A percentile compares a stretch with the other conserved stretches of the same genome.
Conservation (phyloP, 352 stramenopile genomes). For the Phytophthora capsici region DNA sequence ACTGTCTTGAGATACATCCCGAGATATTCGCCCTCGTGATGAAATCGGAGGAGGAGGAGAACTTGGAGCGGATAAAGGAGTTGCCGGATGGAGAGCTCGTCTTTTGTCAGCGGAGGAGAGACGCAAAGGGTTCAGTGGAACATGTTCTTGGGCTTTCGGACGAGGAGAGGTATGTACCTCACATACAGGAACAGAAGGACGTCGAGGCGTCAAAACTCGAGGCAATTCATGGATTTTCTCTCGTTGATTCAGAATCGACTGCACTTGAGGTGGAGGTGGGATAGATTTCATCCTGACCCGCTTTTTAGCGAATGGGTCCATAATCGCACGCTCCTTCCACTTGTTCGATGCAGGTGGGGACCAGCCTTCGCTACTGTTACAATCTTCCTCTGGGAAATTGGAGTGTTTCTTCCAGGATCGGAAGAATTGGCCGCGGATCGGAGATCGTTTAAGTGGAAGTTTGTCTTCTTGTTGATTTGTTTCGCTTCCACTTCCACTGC, state of each 20-base stretch:
- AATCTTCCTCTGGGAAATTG: slow-evolving; percentile 25
- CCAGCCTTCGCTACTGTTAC: slow-evolving; percentile 19
- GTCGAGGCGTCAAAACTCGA: background rate
- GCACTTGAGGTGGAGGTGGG: slow-evolving; percentile 1
- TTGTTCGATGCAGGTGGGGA: slow-evolving; percentile 55
- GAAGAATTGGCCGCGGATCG: slow-evolving; percentile 52
- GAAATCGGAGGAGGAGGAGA: slow-evolving; percentile 9
- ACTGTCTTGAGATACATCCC: slow-evolving; percentile 13
- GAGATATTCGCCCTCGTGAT: slow-evolving; percentile 4
- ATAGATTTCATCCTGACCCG: slow-evolving; percentile 23
- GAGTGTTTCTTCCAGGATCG: slow-evolving; percentile 58
- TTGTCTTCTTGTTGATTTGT: slow-evolving; percentile 38
- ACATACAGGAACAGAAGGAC: slow-evolving; percentile 6
- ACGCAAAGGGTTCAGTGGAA: slow-evolving; percentile 29
- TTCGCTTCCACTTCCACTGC: slow-evolving; percentile 20
- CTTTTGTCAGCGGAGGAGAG: slow-evolving; percentile 29
- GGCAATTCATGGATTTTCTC: background rate
- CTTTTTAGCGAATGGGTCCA: slow-evolving; percentile 75
- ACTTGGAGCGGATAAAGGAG: slow-evolving; percentile 15
- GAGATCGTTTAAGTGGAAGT: slow-evolving; percentile 5
- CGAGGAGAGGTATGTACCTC: slow-evolving; percentile 20
- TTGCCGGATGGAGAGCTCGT: slow-evolving; percentile 18
- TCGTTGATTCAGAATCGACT: background rate
- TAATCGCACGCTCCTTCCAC: slow-evolving; percentile 72
- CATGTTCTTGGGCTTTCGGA: slow-evolving; percentile 2